These are phyloP conservation scores for Fraxinus quadrangulata DNA, from an alignment of 257 asterid genomes.

Conservation along the genomic window DNA sequence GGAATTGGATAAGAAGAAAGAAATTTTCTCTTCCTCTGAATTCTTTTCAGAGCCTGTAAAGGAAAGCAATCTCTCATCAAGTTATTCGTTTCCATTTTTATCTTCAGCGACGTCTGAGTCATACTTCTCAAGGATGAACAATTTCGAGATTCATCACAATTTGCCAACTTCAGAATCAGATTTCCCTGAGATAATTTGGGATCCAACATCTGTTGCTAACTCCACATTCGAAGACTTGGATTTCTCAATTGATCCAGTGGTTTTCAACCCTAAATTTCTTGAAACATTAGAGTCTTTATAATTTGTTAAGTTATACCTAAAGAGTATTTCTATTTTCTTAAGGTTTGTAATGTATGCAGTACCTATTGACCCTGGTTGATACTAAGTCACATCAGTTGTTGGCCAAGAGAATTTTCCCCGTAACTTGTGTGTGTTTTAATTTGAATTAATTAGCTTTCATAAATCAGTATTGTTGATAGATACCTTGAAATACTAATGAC, in stretches of 20 bases:
- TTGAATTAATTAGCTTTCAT: not conserved
- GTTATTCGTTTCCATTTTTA: conserved; percentile 22
- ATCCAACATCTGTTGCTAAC: conserved; percentile 32
- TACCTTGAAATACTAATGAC: no score
- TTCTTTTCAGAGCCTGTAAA: conserved; percentile 13
- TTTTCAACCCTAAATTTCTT: conserved; percentile 34
- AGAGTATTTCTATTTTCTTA: not conserved
- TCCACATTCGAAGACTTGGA: conserved; percentile 38
- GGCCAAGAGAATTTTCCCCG: not conserved
- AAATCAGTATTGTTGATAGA: not conserved
- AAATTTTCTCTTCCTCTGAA: conserved; percentile 30
- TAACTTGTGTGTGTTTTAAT: not conserved
- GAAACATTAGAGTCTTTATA: conserved; percentile 24
- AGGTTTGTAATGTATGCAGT: not conserved
- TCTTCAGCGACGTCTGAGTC: conserved; percentile 31
- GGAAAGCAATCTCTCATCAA: not conserved
- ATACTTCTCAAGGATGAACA: conserved; percentile 23
- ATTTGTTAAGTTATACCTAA: no score
- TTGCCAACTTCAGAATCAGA: conserved; percentile 33
- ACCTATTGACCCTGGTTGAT: not conserved
- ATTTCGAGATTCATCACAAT: conserved; percentile 17
- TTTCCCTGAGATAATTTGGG: conserved; percentile 34
- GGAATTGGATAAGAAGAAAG: conserved; percentile 3
- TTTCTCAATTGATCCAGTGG: conserved; percentile 34
- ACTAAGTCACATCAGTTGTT: not conserved